Evolutionary conservation across 148 eudicot genomes (phyloP).

Genomic region (Cornus controversa): DNA sequence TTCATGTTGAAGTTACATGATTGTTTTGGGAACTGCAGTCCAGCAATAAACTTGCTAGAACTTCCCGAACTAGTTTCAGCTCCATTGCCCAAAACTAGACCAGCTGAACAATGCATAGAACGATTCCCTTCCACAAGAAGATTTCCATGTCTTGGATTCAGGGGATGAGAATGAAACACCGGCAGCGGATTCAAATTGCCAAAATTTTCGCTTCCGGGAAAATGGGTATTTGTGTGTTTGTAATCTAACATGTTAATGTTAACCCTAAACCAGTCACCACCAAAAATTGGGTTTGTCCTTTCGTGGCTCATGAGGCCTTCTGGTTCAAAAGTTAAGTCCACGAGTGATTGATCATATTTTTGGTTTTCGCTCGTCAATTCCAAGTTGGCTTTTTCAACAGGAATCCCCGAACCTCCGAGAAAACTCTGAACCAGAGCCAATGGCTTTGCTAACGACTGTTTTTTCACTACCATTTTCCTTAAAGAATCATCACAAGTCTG

Average conservation of each 20-base stretch:
- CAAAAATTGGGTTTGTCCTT: slow-evolving; percentile 3
- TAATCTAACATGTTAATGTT: background rate
- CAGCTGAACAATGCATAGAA: background rate
- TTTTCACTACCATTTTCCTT: slow-evolving; percentile 11
- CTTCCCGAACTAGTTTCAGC: background rate
- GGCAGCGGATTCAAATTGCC: background rate
- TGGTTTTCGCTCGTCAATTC: background rate
- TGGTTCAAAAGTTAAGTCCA: slow-evolving; percentile 6
- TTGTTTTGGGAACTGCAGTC: background rate
- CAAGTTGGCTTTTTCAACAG: slow-evolving; percentile 2
- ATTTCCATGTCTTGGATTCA: background rate
- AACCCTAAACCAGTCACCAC: background rate
- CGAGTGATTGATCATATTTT: background rate
- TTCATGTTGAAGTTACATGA: background rate
- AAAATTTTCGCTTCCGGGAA: background rate
- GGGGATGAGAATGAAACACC: background rate
- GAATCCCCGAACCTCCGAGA: background rate
- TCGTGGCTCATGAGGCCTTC: background rate
- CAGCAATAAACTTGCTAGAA: background rate
- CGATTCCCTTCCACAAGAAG: background rate
- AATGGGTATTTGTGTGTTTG: background rate
- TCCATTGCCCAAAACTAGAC: background rate
- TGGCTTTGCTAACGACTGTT: background rate
- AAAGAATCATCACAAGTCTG: slow-evolving; percentile 4
- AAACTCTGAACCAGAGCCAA: background rate